Evolutionary conservation across 163 green algal species (phyloP).

Genomic region (Chloromonas sp.): DNA sequence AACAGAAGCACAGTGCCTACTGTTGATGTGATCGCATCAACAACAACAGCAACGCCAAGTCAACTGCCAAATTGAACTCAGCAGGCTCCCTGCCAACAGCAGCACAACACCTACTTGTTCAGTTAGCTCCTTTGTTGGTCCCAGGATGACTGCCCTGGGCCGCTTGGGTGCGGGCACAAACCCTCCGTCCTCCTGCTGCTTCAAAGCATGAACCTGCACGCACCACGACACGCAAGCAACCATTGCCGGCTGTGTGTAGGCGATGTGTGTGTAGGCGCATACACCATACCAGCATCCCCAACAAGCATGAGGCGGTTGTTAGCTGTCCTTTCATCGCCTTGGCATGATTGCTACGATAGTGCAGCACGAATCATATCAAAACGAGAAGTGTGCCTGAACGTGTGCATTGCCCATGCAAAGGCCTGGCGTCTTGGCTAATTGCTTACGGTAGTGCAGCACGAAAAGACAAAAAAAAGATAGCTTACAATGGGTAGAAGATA

Average conservation of each 20-base stretch:
- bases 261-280: background rate
- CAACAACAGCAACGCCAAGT: no score
- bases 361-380: no score
- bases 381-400: no score
- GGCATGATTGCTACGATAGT: no score
- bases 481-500: conserved; percentile 83
- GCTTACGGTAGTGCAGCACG: no score
- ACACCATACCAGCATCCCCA: background rate
- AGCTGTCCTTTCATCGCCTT: background rate
- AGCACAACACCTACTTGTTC: conserved; percentile 58
- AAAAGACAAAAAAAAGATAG: background rate
- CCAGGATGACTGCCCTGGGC: conserved; percentile 81
- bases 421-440: no score
- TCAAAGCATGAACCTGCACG: conserved; percentile 52
- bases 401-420: no score
- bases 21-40: no score
- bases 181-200: conserved; percentile 50
- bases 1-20: no score
- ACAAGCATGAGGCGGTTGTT: background rate
- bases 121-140: conserved; percentile 90
- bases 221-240: background rate
- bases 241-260: background rate
- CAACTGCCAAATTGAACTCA: no score
- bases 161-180: conserved; percentile 51
- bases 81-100: no score